Base-by-base conservation (phyloP, 2,329 filamentous ascomycete species). In the Xylaria sp. region DNA sequence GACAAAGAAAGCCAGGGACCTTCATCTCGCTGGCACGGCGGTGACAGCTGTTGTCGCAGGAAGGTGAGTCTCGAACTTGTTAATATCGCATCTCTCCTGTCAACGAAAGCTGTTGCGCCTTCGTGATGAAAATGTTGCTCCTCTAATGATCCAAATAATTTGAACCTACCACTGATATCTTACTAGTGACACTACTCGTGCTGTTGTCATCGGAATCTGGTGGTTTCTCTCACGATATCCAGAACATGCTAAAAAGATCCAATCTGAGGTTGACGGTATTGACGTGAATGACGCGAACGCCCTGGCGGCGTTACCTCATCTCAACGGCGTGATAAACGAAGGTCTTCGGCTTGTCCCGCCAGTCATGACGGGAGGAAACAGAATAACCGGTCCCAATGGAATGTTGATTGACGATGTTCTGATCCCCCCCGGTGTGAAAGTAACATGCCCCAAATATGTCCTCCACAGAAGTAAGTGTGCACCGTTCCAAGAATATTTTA, bases 1-100 rank as follows among this genome's bases (percentile, higher is more conserved):
- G 41, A 55, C 48, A 20, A 43, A 67, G 46, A 34, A 68, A 53
- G 41, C 60, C 2, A 61, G 70, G 20, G 66, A 72, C 48, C 66
- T 70, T 5, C 61, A 70, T 41, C 65, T 72, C 36, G 46, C 57
- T 9, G 72, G 72, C 48, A 71, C 66, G 9, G 67, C 69, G 18
- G 65, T 68, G 28, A 73, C 72, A 32, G 70, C 70, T 4, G 70
- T 73, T n/a, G 68, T 73, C 53, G 72, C 72, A 57, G 72, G 72
- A 61, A 73, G 72, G 72, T 70, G 9, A 48, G 71, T 70, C 58
- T 41, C n/a, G 25, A 59, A n/a, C 2, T 13, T n/a, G 7, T 25
- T 45, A 4, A 23, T 23, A 15, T 41, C 34, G 1, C 43, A 34
- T 43, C 18, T 18, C 25, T 58, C 28, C 20, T 28, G 23, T 34